Conservation (phyloP, 768 basidiomycete species). For the Coprinopsis strossmayeri region DNA sequence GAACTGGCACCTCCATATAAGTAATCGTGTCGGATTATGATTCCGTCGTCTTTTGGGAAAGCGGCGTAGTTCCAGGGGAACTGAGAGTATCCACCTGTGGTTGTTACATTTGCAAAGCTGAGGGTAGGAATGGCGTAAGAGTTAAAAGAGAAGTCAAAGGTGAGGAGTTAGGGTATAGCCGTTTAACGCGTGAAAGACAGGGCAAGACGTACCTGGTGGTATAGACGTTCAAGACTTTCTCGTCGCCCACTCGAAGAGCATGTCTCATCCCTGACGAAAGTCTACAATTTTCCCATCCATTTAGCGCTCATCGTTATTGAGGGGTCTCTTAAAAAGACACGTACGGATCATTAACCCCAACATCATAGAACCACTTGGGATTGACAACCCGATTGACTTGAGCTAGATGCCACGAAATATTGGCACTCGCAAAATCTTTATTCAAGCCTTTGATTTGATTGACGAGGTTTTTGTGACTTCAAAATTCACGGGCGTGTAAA, state of each 20-base stretch:
- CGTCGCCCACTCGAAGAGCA: neutral
- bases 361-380: conserved; percentile 39
- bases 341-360: conserved; percentile 27
- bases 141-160: too few relatives aligned
- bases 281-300: neutral
- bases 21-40: neutral
- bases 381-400: conserved; percentile 35
- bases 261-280: neutral
- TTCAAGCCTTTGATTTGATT: conserved; percentile 34
- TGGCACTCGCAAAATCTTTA: conserved; percentile 30
- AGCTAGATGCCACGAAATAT: conserved; percentile 32
- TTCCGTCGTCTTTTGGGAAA: neutral
- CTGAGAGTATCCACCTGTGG: neutral
- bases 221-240: conserved; percentile 38
- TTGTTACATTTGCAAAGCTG: neutral
- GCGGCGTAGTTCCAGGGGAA: neutral
- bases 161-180: too few relatives aligned
- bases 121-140: too few relatives aligned
- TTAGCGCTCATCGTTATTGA: neutral
- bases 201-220: conserved; percentile 35
- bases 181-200: too few relatives aligned
- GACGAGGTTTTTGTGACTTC: conserved; percentile 23
- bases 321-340: conserved; percentile 7
- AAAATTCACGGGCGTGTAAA: neutral
- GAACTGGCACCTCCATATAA: neutral